phyloP scores from a whole-genome alignment of 2,329 filamentous ascomycete genomes.

The Aspergillus niger region DNA sequence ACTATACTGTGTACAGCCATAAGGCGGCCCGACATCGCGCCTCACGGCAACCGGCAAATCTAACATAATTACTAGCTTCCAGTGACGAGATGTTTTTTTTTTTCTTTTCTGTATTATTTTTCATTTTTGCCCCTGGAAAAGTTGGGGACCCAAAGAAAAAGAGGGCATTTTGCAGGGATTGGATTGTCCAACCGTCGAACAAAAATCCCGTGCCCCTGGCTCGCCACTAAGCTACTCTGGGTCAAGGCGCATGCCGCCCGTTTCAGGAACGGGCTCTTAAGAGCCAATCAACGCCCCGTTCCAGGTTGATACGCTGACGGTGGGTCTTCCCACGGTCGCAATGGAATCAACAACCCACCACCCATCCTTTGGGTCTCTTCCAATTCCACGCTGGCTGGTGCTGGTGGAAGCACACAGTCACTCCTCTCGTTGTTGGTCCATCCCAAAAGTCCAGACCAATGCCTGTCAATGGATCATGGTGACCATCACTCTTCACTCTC shows the following conservation, averaged over 20 bases:
- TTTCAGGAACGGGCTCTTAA: slow-evolving; percentile 14
- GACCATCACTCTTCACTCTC: background rate
- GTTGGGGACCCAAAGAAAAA: background rate
- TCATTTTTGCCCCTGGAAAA: background rate
- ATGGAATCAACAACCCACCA: too few species aligned
- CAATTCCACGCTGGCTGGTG: too few species aligned
- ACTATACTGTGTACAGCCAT: background rate
- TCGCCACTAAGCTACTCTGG: slow-evolving; percentile 4
- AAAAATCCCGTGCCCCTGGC: slow-evolving; percentile 6
- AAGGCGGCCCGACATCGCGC: background rate
- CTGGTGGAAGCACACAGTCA: too few species aligned
- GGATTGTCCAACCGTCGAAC: background rate
- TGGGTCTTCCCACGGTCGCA: too few species aligned
- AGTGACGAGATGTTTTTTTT: too few species aligned
- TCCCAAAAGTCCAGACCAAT: background rate
- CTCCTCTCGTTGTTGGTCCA: too few species aligned
- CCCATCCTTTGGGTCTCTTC: too few species aligned
- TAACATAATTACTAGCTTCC: too few species aligned
- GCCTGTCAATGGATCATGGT: background rate
- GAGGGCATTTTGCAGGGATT: too few species aligned
- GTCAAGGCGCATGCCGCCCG: slow-evolving; percentile 10
- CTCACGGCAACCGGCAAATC: background rate
- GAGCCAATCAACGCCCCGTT: slow-evolving; percentile 1
- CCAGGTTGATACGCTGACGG: background rate
- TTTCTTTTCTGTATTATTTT: too few species aligned